Evolutionary conservation across 1,284 basidiomycete genomes (phyloP).

Genomic region (Vanrija humicola): DNA sequence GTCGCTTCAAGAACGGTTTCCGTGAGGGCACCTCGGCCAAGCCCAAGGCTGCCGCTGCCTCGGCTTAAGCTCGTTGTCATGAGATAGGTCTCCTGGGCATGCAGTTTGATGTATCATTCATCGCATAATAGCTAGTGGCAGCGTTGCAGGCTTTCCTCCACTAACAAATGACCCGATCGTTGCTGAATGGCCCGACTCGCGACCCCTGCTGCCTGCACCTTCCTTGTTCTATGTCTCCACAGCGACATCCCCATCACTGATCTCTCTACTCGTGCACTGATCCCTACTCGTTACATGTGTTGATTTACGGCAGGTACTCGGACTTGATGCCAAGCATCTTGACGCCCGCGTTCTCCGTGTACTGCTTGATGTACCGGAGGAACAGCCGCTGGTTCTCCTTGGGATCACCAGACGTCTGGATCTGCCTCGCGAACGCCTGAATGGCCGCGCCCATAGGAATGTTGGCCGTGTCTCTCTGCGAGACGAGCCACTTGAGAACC

Average conservation of each 20-base stretch:
- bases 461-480: slow-evolving; percentile 2
- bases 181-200: too few relatives aligned
- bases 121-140: not conserved
- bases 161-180: not conserved
- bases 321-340: slow-evolving; percentile 24
- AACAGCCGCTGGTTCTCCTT: slow-evolving; percentile 32
- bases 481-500: slow-evolving; percentile 35
- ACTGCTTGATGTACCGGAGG: slow-evolving; percentile 20
- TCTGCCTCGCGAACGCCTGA: slow-evolving; percentile 24
- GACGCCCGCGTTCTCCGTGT: slow-evolving; percentile 23
- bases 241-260: not conserved
- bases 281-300: not conserved
- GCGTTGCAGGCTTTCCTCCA: not conserved
- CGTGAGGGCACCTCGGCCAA: slow-evolving; percentile 71
- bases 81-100: not conserved
- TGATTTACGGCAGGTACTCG: slow-evolving; percentile 12
- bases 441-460: slow-evolving; percentile 29
- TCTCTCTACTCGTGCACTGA: not conserved
- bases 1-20: slow-evolving; percentile 93
- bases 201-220: too few relatives aligned
- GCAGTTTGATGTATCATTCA: slow-evolving; percentile 8
- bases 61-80: slow-evolving; percentile 31
- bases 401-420: slow-evolving; percentile 16
- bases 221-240: not conserved
- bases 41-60: slow-evolving; percentile 51